phyloP scores from a whole-genome alignment of 2,329 filamentous ascomycete genomes.

The Coleophoma eucalyptorum region DNA sequence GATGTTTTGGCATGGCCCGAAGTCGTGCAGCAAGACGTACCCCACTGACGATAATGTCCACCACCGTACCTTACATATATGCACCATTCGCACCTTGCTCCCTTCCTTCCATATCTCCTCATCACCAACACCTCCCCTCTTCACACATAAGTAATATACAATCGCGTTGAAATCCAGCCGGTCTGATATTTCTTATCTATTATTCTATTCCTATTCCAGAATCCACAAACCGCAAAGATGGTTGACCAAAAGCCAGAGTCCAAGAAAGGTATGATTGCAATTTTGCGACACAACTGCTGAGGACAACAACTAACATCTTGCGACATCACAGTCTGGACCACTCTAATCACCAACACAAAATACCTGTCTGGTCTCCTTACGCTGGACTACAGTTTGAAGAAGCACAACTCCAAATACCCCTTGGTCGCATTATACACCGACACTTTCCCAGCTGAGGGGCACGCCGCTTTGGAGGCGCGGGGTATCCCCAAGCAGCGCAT shows the following conservation, averaged over 20 bases:
- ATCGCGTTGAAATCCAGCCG: no score
- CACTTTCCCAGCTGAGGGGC: constrained; percentile 65
- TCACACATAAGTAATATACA: no score
- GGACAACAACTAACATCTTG: constrained; percentile 2
- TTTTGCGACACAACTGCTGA: not conserved
- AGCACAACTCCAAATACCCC: constrained; percentile 64
- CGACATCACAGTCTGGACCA: constrained; percentile 71
- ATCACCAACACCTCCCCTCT: no score
- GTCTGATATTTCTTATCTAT: not conserved
- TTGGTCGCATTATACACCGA: constrained; percentile 82
- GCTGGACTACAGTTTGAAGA: constrained; percentile 72
- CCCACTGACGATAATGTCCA: not conserved
- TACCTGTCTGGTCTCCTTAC: constrained; percentile 83
- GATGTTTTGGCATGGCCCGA: not conserved
- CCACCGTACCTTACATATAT: not conserved
- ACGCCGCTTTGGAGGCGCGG: constrained; percentile 64
- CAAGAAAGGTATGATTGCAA: constrained; percentile 18
- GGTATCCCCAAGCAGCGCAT: constrained; percentile 68
- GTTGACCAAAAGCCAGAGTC: constrained; percentile 19
- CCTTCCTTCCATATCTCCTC: no score
- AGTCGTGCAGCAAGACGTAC: not conserved
- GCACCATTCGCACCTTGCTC: not conserved
- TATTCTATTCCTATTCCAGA: not conserved
- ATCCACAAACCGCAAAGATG: constrained; percentile 7
- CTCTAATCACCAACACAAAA: constrained; percentile 77